Conservation (phyloP, 176 grass and related monocot genomes). For the Oryza australiensis region DNA sequence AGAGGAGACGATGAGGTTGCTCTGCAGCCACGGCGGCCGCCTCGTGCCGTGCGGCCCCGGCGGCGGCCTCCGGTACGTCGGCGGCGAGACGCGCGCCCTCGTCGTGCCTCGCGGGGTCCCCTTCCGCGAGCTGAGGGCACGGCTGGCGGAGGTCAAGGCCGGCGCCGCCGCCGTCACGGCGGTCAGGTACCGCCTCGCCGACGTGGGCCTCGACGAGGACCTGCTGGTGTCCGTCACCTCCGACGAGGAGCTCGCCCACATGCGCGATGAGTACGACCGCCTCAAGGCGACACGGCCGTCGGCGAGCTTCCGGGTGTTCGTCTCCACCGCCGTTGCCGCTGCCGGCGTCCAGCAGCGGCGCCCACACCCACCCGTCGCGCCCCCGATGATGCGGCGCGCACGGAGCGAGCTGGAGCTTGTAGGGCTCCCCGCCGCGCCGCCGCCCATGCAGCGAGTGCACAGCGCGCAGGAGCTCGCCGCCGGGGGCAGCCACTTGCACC, state of each 20-base stretch:
- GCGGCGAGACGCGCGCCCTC: constrained; percentile 44
- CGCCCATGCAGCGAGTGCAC: constrained; percentile 4
- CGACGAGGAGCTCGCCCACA: constrained; percentile 52
- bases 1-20: background rate
- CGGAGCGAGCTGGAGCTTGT: constrained; percentile 31
- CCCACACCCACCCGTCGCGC: background rate
- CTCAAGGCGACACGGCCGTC: constrained; percentile 13
- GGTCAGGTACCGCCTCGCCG: constrained; percentile 39
- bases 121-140: constrained; percentile 11
- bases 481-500: no score
- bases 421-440: background rate
- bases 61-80: constrained; percentile 29
- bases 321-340: background rate
- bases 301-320: constrained; percentile 34
- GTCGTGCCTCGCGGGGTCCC: constrained; percentile 20
- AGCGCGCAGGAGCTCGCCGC: constrained; percentile 34
- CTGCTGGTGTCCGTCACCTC: constrained; percentile 49
- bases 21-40: constrained; percentile 51
- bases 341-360: background rate
- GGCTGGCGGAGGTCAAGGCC: constrained; percentile 30
- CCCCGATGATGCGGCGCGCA: constrained; percentile 22
- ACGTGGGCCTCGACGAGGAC: constrained; percentile 26
- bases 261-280: constrained; percentile 54
- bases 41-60: constrained; percentile 3
- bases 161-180: background rate